Evolutionary conservation across 768 basidiomycete genomes (phyloP), one percentile per base, ranked within the genome.

Genomic region (Lactarius sanguifluus): DNA sequence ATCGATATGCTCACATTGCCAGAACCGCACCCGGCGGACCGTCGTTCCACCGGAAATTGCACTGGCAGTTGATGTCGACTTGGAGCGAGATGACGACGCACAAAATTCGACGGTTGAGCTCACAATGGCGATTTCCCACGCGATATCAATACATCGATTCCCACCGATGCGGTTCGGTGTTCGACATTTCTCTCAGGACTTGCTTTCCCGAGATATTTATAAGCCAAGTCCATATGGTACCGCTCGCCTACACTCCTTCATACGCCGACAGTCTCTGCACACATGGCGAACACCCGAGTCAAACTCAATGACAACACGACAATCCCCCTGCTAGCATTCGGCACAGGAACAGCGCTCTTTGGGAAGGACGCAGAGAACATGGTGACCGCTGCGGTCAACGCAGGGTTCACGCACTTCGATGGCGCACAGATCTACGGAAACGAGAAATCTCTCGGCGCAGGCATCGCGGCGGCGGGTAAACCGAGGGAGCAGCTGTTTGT

Each of bases 401-500:
- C 71, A n/a, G 79, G 79, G 30, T 74, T 79, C 71, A 73, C 72
- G 13, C 78, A 80, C 65, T 69, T 81, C 68, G 80, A 81, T 61
- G 74, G 76, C n/a, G 80, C 80, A 1, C 78, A 79, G 70, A 32
- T 73, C 43, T 81, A 81, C 69, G 28, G 23, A 7, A 81, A 81
- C 65, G 80, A 80, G 65, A 74, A 77, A 13, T 72, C 75, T 3
- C 73, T 79, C 54, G 79, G 79, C 12, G 74, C 69, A 1, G 79
- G 71, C n/a, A 76, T 80, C 58, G 71, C 59, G 1, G 65, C 71
- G 0, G 75, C 78, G 6, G 77, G 77, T n/a, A 74, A 75, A 32
- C 69, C 78, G 7, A 77, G 80, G 65, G 71, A 71, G 1, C 72
- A 74, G 59, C 73, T 85, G 6, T 85, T 75, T 73, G 73, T 85